These are phyloP conservation scores for Pythium scleroteichum DNA, from an alignment of 352 stramenopile genomes.

Conservation along the genomic window DNA sequence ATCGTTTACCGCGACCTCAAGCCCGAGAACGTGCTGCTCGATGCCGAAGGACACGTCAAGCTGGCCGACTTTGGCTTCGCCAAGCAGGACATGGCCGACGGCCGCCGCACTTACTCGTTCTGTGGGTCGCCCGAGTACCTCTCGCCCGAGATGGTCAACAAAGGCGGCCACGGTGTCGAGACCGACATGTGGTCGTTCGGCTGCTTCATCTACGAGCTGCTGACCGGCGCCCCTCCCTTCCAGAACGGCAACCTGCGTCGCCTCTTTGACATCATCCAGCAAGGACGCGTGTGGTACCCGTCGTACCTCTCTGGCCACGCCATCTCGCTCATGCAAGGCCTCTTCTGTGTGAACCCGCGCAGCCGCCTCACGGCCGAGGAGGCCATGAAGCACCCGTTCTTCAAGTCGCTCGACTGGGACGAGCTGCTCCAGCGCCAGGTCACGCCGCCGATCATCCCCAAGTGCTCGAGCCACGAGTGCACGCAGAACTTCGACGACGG, in stretches of 20 bases:
- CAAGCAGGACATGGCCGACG: slow-evolving; percentile 61
- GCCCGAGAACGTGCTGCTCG: slow-evolving; percentile 78
- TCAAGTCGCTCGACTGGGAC: slow-evolving; percentile 69
- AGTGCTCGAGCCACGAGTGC: slow-evolving; percentile 56
- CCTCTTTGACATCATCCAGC: slow-evolving; percentile 67
- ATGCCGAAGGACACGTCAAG: slow-evolving; percentile 76
- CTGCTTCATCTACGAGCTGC: slow-evolving; percentile 83
- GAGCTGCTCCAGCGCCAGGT: slow-evolving; percentile 65
- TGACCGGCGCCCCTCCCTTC: slow-evolving; percentile 74
- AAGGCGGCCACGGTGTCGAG: slow-evolving; percentile 66
- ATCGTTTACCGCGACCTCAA: slow-evolving; percentile 77
- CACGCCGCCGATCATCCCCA: slow-evolving; percentile 59
- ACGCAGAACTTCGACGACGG: slow-evolving; percentile 87
- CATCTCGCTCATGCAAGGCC: slow-evolving; percentile 49
- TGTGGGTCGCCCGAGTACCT: slow-evolving; percentile 84
- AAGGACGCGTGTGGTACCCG: slow-evolving; percentile 68
- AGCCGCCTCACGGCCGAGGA: slow-evolving; percentile 55
- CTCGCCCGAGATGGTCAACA: slow-evolving; percentile 84
- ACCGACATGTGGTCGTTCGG: slow-evolving; percentile 89
- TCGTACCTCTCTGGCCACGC: slow-evolving; percentile 48
- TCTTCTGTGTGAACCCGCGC: slow-evolving; percentile 50
- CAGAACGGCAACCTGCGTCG: slow-evolving; percentile 58
- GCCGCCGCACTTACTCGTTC: slow-evolving; percentile 75
- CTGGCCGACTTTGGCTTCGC: slow-evolving; percentile 85
- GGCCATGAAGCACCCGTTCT: slow-evolving; percentile 78